A percentile compares a stretch with the other conserved stretches of the same genome.
Conservation (phyloP, 176 grass and related monocot species). For the Hsuehochloa calcarea region DNA sequence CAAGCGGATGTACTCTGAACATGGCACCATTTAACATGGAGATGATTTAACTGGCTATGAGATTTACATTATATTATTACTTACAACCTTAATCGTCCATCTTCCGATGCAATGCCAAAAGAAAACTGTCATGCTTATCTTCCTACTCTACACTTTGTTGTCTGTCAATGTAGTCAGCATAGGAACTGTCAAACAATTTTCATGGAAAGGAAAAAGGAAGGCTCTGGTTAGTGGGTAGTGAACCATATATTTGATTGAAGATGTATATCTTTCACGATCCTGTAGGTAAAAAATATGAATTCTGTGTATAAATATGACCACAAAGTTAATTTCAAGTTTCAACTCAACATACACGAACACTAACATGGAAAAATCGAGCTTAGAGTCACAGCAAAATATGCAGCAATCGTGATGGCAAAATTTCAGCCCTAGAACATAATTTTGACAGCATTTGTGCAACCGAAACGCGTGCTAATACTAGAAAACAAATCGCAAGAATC, state of each 20-base stretch:
- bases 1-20: not conserved
- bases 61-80: not conserved
- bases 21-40: not conserved
- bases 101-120: not conserved
- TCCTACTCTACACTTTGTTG: not conserved
- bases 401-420: not conserved
- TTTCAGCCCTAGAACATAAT: not conserved
- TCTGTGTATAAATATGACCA: not conserved
- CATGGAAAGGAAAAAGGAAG: not conserved
- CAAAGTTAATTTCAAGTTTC: not conserved
- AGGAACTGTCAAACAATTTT: not conserved
- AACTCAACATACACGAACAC: not conserved
- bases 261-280: not conserved
- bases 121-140: not conserved
- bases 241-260: not conserved
- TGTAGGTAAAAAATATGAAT: not conserved
- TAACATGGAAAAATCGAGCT: not conserved
- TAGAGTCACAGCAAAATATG: not conserved
- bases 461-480: not conserved
- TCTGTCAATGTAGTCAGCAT: not conserved
- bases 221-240: not conserved
- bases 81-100: not conserved
- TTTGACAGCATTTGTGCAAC: not conserved
- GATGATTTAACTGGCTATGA: not conserved
- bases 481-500: not conserved